Conservation (phyloP, 805 yeast genomes). For the Debaryomyces tyrocola region DNA sequence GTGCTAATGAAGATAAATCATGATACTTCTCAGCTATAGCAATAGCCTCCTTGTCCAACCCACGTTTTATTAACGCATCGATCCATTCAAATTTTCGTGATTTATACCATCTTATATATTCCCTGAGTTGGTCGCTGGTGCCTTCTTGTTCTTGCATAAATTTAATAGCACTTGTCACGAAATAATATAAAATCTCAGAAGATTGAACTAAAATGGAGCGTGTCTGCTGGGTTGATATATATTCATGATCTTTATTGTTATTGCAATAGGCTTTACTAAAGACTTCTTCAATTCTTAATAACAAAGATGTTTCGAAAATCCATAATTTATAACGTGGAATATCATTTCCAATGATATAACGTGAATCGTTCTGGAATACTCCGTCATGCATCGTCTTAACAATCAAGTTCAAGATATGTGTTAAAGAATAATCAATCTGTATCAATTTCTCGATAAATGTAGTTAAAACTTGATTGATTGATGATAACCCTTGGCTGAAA, state of each 20-base stretch:
- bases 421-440: conserved; percentile 14
- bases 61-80: conserved; percentile 49
- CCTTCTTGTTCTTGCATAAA: conserved; percentile 27
- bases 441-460: conserved; percentile 21
- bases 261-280: conserved; percentile 27
- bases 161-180: conserved; percentile 33
- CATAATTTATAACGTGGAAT: conserved; percentile 39
- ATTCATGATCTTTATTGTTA: conserved; percentile 8
- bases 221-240: conserved; percentile 14
- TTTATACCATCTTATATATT: conserved; percentile 35
- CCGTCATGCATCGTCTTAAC: conserved; percentile 30
- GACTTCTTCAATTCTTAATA: conserved; percentile 41
- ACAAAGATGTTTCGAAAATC: conserved; percentile 45
- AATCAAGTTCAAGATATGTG: conserved; percentile 19
- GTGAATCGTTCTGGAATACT: conserved; percentile 39
- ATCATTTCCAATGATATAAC: conserved; percentile 30
- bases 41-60: conserved; percentile 54
- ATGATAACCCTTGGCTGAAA: conserved; percentile 22
- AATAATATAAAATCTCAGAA: conserved; percentile 33
- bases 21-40: conserved; percentile 62
- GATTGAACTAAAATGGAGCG: conserved; percentile 22
- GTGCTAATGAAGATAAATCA: conserved; percentile 67
- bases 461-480: conserved; percentile 29
- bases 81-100: conserved; percentile 54
- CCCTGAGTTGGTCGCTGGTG: conserved; percentile 23